Percentiles rank a stretch among this genome's conserved stretches.
phyloP scores from a whole-genome alignment of 306 rosid genomes.

The Medicago ruthenica region DNA sequence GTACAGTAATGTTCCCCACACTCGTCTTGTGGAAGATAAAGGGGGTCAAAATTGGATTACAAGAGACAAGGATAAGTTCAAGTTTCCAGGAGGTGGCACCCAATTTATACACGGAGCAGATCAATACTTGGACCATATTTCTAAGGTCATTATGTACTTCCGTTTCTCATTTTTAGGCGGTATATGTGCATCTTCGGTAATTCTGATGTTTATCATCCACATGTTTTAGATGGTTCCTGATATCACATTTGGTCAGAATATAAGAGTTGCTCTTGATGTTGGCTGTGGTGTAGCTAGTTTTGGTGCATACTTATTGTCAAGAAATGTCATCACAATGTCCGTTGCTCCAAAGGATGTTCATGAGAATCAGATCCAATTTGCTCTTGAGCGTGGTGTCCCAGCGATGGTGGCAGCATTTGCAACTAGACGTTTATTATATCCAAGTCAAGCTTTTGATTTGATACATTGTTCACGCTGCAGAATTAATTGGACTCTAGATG shows the following conservation, averaged over 20 bases:
- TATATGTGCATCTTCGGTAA: constrained; percentile 14
- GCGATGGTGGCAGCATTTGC: constrained; percentile 95
- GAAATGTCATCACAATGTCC: constrained; percentile 84
- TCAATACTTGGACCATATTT: constrained; percentile 83
- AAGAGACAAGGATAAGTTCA: constrained; percentile 65
- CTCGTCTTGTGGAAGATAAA: constrained; percentile 86
- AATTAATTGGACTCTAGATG: constrained; percentile 94
- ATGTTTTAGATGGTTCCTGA: constrained; percentile 76
- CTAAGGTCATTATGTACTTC: constrained; percentile 58
- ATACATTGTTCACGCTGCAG: constrained; percentile 97
- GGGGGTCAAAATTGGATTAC: constrained; percentile 97
- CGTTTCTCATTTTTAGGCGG: constrained; percentile 15
- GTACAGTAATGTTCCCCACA: constrained; percentile 89
- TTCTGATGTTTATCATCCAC: constrained; percentile 46
- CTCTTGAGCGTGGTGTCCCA: constrained; percentile 98
- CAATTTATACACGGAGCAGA: constrained; percentile 93
- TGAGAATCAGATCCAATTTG: constrained; percentile 97
- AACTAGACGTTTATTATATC: constrained; percentile 81
- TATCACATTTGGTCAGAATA: constrained; percentile 73
- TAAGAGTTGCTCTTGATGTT: constrained; percentile 85
- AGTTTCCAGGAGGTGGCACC: constrained; percentile 94
- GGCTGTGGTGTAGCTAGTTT: constrained; percentile 99
- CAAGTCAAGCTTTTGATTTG: constrained; percentile 96
- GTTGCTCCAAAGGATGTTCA: constrained; percentile 97
- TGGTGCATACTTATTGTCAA: constrained; percentile 83